Conservation (phyloP, 768 basidiomycete genomes). For the Phylloporus rhodoxanthus region DNA sequence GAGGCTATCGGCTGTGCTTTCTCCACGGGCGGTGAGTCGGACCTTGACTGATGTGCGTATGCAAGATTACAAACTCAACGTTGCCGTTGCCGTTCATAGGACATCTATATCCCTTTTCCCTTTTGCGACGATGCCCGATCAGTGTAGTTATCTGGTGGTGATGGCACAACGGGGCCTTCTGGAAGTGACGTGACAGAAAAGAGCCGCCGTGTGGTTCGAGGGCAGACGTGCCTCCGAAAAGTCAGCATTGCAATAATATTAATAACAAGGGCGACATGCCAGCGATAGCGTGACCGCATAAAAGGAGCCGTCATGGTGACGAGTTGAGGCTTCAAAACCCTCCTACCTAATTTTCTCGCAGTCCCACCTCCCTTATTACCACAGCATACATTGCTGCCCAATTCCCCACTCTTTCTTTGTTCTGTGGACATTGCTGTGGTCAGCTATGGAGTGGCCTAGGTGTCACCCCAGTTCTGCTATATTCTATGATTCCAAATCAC, state of each 20-base stretch:
- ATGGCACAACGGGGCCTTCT: constrained; percentile 7
- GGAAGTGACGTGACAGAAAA: constrained; percentile 20
- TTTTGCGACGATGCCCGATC: constrained; percentile 24
- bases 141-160: constrained; percentile 18
- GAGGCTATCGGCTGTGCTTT: constrained; percentile 26
- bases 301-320: constrained; percentile 10
- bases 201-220: constrained; percentile 6
- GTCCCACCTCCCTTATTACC: constrained; percentile 6
- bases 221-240: constrained; percentile 10
- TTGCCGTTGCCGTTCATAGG: constrained; percentile 17
- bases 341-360: constrained; percentile 18
- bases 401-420: background rate
- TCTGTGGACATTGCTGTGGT: constrained; percentile 11
- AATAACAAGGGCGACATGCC: constrained; percentile 5
- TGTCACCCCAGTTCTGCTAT: constrained; percentile 30
- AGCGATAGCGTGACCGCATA: constrained; percentile 7
- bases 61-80: constrained; percentile 15
- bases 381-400: background rate
- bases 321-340: background rate
- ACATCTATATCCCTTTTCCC: constrained; percentile 13
- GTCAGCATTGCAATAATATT: background rate
- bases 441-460: constrained; percentile 19
- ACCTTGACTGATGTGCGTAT: constrained; percentile 7
- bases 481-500: constrained; percentile 38
- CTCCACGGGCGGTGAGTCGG: constrained; percentile 13